A percentile compares a stretch with the other conserved stretches of the same genome.
Evolutionary conservation across 2,329 filamentous ascomycete genomes (phyloP).

Genomic region (Epichloe baconii): DNA sequence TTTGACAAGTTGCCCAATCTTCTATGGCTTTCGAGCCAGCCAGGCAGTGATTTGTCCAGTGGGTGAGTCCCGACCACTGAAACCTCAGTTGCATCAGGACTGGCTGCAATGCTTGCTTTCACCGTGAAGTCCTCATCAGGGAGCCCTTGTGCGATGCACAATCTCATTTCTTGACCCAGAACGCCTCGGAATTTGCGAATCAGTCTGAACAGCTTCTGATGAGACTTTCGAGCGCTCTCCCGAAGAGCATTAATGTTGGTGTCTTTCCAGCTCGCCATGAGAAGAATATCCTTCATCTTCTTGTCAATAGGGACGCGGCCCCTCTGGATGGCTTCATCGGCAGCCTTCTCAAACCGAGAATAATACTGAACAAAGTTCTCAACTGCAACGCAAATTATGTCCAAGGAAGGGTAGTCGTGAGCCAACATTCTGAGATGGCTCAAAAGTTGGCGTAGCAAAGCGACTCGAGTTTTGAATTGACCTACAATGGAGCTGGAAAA

Average conservation of each 20-base stretch:
- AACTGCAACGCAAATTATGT: constrained; percentile 49
- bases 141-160: constrained; percentile 46
- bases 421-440: constrained; percentile 52
- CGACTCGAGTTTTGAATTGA: constrained; percentile 62
- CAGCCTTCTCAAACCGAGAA: constrained; percentile 52
- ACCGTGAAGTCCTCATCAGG: constrained; percentile 31
- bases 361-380: constrained; percentile 69
- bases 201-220: constrained; percentile 81
- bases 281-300: constrained; percentile 82
- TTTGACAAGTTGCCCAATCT: constrained; percentile 58
- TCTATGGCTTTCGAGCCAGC: constrained; percentile 35
- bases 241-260: constrained; percentile 83
- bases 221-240: constrained; percentile 81
- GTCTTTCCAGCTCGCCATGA: constrained; percentile 94
- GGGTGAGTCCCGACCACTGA: constrained; percentile 8
- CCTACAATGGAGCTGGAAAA: constrained; percentile 68
- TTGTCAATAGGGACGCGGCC: constrained; percentile 73
- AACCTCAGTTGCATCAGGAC: constrained; percentile 4
- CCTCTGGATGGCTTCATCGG: constrained; percentile 50
- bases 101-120: constrained; percentile 1
- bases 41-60: constrained; percentile 18
- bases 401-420: constrained; percentile 44
- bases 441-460: constrained; percentile 51
- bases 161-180: constrained; percentile 61
- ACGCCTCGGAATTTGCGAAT: constrained; percentile 79